phyloP scores from a whole-genome alignment of 78 protist genomes.

The Guillardia theta region DNA sequence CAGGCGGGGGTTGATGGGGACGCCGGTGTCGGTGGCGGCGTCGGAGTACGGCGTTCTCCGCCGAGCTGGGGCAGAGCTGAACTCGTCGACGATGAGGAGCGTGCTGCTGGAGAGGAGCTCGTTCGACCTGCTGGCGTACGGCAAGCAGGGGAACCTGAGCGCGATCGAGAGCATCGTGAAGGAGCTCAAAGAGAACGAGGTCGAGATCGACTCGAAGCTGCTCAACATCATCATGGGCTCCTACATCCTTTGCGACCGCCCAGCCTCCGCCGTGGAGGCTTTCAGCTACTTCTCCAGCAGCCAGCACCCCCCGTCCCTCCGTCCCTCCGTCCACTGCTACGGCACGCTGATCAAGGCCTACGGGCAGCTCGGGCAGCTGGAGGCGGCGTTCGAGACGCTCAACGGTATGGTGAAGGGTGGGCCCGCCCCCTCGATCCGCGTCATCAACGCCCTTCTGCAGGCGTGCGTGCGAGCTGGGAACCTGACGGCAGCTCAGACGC shows the following conservation, averaged over 20 bases:
- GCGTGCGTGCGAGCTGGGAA: not conserved
- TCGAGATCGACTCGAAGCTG: not conserved
- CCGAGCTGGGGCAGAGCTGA: not conserved
- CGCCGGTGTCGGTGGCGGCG: not conserved
- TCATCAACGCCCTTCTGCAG: not conserved
- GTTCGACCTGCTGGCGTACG: not conserved
- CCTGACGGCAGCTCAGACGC: not conserved
- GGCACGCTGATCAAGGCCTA: not conserved
- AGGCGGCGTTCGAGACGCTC: not conserved
- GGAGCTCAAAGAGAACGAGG: not conserved
- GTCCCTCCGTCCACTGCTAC: not conserved
- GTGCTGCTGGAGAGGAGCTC: conserved; percentile 7
- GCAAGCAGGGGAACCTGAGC: not conserved
- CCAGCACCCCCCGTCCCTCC: not conserved
- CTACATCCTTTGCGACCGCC: not conserved
- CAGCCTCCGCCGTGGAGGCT: not conserved
- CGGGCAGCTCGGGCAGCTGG: not conserved
- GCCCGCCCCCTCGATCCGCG: not conserved
- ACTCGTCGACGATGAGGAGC: not conserved
- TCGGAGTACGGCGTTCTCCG: not conserved
- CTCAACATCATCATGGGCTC: not conserved
- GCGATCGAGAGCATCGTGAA: not conserved
- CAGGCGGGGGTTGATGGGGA: not conserved
- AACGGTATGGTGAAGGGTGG: not conserved
- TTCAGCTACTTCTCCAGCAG: not conserved